Evolutionary conservation across 2,329 filamentous ascomycete genomes (phyloP), one percentile per base, ranked within the genome.

Genomic region (Clarireedia hainanense): DNA sequence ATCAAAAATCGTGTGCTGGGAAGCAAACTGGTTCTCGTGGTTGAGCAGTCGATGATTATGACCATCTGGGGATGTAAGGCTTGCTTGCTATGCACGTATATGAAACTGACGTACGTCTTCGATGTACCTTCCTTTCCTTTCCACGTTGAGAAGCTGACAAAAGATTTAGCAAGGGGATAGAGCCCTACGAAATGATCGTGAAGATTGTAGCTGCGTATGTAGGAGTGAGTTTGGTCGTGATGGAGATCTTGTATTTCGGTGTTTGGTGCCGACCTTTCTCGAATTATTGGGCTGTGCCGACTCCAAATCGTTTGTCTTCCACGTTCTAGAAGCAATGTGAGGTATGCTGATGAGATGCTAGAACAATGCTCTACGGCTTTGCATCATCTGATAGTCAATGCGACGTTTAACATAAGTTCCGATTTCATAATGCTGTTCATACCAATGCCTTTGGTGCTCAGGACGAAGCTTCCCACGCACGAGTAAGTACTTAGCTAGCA

Each of bases 11-110:
- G 66, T 23, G 62, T 65, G 36, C 58, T 54, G 39, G 83, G 82
- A 10, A 83, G 80, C 47, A 85, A 85, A 72, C 77, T 81, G 71
- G 81, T 84, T 0, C 72, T 84, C 39, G 76, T 83, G 7, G 78
- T 80, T 2, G 82, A 86, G 61, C 74, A 84, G 68, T 76, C 78
- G 63, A 85, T 87, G 71, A 72, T 84, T 17, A 71, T 81, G 52
- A 76, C 78, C 9, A 78, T 79, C 30, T 84, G 79, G 76, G 68
- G 72, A 0, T 72, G 81, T 60, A 84, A 84, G 65, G 68, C 72
- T 7, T 83, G 80, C 62, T 71, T 84, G 59, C 65, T 84, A 36
- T 68, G 82, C 58, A 75, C 83, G 73, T 83, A 81, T 61, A 71
- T 75, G 60, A 77, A 79, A 46, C 70, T 83, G 57, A 80, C 78